Conservation (phyloP, 305 asterid species). For the Salvia sclarea region DNA sequence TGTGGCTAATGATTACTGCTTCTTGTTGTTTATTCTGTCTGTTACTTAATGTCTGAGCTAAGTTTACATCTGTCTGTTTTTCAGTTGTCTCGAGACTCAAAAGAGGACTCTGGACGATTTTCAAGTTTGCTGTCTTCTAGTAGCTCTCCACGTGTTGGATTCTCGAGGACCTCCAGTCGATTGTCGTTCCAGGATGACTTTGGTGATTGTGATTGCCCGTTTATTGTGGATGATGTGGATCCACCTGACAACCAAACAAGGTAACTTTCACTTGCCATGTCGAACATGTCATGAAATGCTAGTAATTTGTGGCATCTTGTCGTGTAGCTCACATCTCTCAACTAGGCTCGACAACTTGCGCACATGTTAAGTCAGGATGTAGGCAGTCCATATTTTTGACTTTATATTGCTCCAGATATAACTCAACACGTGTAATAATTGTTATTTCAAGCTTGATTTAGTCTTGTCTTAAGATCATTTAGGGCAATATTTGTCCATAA, state of each 20-base stretch:
- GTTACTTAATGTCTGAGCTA: conserved; percentile 18
- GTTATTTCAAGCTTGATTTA: conserved; percentile 10
- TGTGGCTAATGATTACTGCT: conserved; percentile 17
- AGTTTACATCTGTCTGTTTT: conserved; percentile 25
- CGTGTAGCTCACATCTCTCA: neutral
- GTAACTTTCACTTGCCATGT: conserved; percentile 40
- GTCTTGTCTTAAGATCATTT: neutral
- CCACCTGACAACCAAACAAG: conserved; percentile 65
- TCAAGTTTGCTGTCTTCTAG: conserved; percentile 88
- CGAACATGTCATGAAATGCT: conserved; percentile 8
- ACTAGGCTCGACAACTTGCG: neutral
- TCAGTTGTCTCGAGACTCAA: conserved; percentile 75
- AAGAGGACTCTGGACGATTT: conserved; percentile 92
- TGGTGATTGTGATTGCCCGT: conserved; percentile 86
- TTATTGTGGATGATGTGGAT: conserved; percentile 95
- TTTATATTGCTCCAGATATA: neutral
- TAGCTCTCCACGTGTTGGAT: conserved; percentile 90
- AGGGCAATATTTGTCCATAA: neutral
- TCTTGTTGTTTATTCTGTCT: conserved; percentile 25
- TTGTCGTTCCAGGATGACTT: conserved; percentile 93
- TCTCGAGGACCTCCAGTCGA: conserved; percentile 95
- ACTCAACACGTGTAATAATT: conserved; percentile 3
- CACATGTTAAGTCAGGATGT: neutral
- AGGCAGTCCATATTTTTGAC: neutral
- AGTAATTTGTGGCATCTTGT: conserved; percentile 15